Evolutionary conservation across 2,329 filamentous ascomycete genomes (phyloP).

Genomic region (Monilinia laxa): DNA sequence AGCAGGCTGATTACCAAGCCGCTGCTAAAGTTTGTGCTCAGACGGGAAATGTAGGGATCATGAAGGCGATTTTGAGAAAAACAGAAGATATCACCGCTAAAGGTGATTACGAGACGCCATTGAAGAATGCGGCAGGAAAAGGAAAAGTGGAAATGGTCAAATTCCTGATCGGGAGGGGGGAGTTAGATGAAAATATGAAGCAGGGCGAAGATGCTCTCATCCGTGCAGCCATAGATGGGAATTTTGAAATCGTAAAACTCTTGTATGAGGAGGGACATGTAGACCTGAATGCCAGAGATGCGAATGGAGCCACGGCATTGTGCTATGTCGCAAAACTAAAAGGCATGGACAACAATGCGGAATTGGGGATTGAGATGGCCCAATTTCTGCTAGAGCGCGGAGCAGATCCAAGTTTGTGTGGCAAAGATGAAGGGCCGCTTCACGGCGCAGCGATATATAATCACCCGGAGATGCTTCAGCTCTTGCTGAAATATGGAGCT

Average conservation of each 20-base stretch:
- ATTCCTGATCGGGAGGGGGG: conserved; percentile 29
- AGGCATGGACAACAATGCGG: conserved; percentile 4
- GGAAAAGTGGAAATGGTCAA: conserved; percentile 29
- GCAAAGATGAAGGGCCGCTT: conserved; percentile 16
- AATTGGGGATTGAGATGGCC: conserved; percentile 23
- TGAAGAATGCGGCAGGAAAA: conserved; percentile 23
- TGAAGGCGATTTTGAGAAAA: conserved; percentile 27
- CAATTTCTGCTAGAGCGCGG: conserved; percentile 25
- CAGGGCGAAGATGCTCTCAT: conserved; percentile 24
- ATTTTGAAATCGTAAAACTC: conserved; percentile 27
- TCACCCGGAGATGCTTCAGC: conserved; percentile 6
- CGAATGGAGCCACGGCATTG: conserved; percentile 22
- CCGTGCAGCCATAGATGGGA: conserved; percentile 23
- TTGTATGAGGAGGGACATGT: conserved; percentile 23
- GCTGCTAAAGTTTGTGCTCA: conserved; percentile 26
- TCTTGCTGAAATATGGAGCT: conserved; percentile 26
- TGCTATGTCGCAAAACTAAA: conserved; percentile 23
- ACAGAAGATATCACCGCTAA: conserved; percentile 25
- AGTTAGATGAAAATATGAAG: conserved; percentile 22
- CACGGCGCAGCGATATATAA: conserved; percentile 22
- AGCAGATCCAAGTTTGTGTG: conserved; percentile 26
- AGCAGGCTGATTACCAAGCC: conserved; percentile 28
- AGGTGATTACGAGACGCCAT: conserved; percentile 20
- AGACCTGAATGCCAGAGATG: conserved; percentile 20
- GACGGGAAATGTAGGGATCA: conserved; percentile 28